Base-by-base conservation (phyloP, 164 flowering plant species). In the Warburgia ugandensis region DNA sequence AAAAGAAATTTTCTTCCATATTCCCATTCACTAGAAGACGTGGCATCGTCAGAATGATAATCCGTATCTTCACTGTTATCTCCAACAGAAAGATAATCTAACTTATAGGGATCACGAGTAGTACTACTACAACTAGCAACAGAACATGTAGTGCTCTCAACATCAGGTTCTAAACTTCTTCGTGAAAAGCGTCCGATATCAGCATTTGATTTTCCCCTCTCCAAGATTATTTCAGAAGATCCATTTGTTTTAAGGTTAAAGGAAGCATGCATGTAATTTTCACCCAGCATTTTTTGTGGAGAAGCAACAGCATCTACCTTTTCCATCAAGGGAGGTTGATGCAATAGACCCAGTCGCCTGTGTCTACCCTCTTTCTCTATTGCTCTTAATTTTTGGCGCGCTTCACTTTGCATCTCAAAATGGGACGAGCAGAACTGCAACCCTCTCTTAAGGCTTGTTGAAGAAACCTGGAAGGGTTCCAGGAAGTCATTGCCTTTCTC, bases 51-150 rank as follows among this genome's bases (percentile, higher is more conserved):
- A 58, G 28, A 50, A 55, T 59, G 33, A 65, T 64, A 56, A 35
- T 70, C 82, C 28, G 48, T 29, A 55, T 76, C 77, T 51, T 68
- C 64, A 63, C 38, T 47, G 57, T 50, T 57, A 51, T 58, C 66
- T 27, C 58, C 48, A 40, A 59, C 46, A 50, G 47, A 64, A 42
- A 16, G 58, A 63, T 11, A 21, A 53, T 41, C 54, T n/a, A 50
- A 59, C 55, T 52, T 62, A 61, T 53, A 60, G 45, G 61, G 59
- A 58, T 46, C 50, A 51, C 56, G 38, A 61, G 67, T 64, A 67
- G 28, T 45, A 58, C 67, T 51, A 59, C 84, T 76, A 76, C 95
- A 85, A 68, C 98, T 87, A 80, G 77, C 98, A 58, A 85, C 87
- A 50, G 92, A 86, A 68, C 74, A 79, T 19, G 62, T 47, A 57